Evolutionary conservation across 2,329 filamentous ascomycete species (phyloP), one percentile per base, ranked within the genome.

Genomic region (Lasiodiplodia theobromae): DNA sequence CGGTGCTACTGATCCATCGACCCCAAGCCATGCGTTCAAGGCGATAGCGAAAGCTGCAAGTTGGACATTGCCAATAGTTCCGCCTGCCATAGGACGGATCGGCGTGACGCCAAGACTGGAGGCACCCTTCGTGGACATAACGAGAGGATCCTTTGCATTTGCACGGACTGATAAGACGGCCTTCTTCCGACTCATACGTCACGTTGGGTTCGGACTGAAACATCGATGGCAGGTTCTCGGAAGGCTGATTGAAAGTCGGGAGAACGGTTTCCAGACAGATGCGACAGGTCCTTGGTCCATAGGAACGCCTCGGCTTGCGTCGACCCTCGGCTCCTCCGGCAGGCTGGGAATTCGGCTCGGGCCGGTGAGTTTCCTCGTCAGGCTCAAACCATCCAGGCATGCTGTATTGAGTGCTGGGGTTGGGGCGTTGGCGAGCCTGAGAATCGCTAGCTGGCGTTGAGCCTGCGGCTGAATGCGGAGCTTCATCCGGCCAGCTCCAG

Each of bases 81-180:
- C 92, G 87, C 68, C 81, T 82, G 52, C 83, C 82, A 72, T 88
- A 86, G 51, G 85, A 75, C 0, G 92, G 91, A 76, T 93, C 89
- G 53, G 92, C 87, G 71, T 90, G 86, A 73, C 96, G 88, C 93
- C 94, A 98, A 12, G 88, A 85, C 74, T 92, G 88, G 60, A 99
- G 85, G 76, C 96, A 99, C 37, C 89, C 91, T 79, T 97, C 93
- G 79, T 99, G 96, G 28, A 98, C 94, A 80, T 97, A 97, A 82
- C 92, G 92, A 73, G 95, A 92, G 49, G 92, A 93, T 65, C 96
- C 96, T 82, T 93, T 96, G 86, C 96, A 99, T 81, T 91, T 89
- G 85, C 96, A 99, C 44, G 96, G 96, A 66, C 92, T 91, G 73
- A 98, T 87, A 34, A 99, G 84, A 63, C 93, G 90, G 37, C 91